Base-by-base conservation (phyloP, 2,329 filamentous ascomycete genomes). In the Pleoardoris graminearum region DNA sequence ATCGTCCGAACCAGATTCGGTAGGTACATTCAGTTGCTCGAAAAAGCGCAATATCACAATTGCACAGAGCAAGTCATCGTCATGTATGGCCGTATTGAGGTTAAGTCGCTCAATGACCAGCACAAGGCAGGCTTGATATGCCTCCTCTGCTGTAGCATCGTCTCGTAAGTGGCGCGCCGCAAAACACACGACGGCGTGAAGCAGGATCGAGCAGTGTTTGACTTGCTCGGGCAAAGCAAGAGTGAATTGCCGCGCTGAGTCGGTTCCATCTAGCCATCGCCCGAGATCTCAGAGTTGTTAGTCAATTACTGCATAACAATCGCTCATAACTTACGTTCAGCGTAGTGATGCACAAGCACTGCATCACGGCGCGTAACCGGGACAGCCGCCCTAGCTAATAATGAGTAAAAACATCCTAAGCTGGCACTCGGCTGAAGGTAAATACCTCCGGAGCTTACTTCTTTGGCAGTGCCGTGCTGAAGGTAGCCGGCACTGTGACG, bases 11-110 rank as follows among this genome's bases (percentile, higher is more conserved):
- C 66, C 67, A n/a, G 66, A 67, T 11, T 50, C 59, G 7, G 58
- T 58, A 3, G 64, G 54, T 4, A 69, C 66, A 27, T 58, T 69
- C 12, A 71, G 61, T 48, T 71, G 68, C 37, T 71, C 68, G 11
- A 64, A 67, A 43, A 71, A 68, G 3, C 65, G 63, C 17, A 71
- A 32, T 12, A 70, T 69, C 33, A 71, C 68, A 17, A 71, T 71
- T 5, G 67, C 61, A 39, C 66, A 69, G 5, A 71, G 53, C 17
- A 70, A 54, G 1, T 59, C 63, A 8, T 67, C 65, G 42, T 71
- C 67, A 41, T 69, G 62, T 16, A 62, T 63, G 14, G 62, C 64
- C 7, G 53, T 47, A 30, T 63, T 56, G 39, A 66, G 57, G 25
- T 63, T 61, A 21, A 71, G 51, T 11, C 66, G 60, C 27, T 67